Evolutionary conservation across 257 asterid species (phyloP), one percentile per base, ranked within the genome.

Genomic region (Primulina huaijiensis): DNA sequence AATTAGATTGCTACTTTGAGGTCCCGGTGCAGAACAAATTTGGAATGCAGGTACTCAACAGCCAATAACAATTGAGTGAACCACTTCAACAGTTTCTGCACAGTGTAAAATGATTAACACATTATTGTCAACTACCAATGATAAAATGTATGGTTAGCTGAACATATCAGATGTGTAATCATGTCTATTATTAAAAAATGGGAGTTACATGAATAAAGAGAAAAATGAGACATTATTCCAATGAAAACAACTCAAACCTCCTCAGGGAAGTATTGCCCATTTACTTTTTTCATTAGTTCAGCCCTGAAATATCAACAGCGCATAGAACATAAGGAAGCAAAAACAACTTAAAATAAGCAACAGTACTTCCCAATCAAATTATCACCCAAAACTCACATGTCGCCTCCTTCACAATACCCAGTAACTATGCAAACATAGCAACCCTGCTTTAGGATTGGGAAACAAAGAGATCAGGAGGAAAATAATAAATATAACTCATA

Each of bases 341-440:
- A 61, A 16, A 70, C 16, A 11, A 8, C 23, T 23, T 62, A 29
- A 30, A 63, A 27, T 0, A 4, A 19, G 21, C 20, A 50, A 62
- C 8, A 35, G 60, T 5, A 23, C 29, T 40, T 60, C 64, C 61
- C 25, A 12, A 11, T 67, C 62, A 52, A 67, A 38, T 70, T 23
- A 56, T 57, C 31, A 34, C 61, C 63, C 38, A 74, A 58, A 68
- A 81, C 97, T 89, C 83, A 94, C 99, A 94, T 89, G 85, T 94
- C 99, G 58, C 99, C 99, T 29, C 98, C 98, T 80, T 94, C 99
- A 66, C 99, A 94, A 82, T 91, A 91, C 69, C 99, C 96, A 21
- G 99, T 94, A 60, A 94, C 90, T 71, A 94, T 94, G 86, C 99
- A 94, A 68, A 94, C 99, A 81, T 91, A 94, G 80, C 99, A 94